Percentiles rank a stretch among this genome's conserved stretches.
phyloP scores from a whole-genome alignment of 2,329 filamentous ascomycete species.

The Aspergillus sp. region DNA sequence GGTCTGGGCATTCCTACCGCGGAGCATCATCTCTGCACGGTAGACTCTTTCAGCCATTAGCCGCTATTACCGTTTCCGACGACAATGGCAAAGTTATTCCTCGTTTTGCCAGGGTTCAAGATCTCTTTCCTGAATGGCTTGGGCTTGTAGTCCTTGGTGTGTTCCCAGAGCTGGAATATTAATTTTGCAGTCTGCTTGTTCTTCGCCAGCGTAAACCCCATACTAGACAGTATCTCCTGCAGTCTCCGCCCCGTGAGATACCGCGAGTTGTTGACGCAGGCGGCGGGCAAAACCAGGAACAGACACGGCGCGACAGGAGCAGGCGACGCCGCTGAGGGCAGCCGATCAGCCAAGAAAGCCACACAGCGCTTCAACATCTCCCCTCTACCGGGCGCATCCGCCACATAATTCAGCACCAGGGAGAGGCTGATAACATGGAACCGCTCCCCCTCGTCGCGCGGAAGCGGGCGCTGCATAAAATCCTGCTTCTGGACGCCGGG shows the following conservation, averaged over 20 bases:
- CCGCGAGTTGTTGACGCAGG: conserved; percentile 81
- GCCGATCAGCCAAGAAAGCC: conserved; percentile 50
- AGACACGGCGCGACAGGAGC: conserved; percentile 43
- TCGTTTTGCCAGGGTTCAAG: conserved; percentile 60
- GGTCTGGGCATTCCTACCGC: conserved; percentile 79
- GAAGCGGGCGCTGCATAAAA: conserved; percentile 81
- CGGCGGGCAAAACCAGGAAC: conserved; percentile 81
- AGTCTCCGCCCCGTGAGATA: conserved; percentile 70
- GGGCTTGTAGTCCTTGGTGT: conserved; percentile 23
- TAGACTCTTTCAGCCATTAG: conserved; percentile 4
- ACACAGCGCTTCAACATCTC: conserved; percentile 75
- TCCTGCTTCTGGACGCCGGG: conserved; percentile 73
- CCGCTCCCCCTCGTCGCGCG: conserved; percentile 46
- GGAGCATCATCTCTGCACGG: conserved; percentile 54
- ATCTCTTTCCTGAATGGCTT: conserved; percentile 60
- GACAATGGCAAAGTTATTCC: conserved; percentile 88
- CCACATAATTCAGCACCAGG: conserved; percentile 88
- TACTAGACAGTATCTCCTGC: conserved; percentile 59
- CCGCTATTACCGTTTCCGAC: conserved; percentile 37
- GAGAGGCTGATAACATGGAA: conserved; percentile 92
- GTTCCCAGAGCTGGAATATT: conserved; percentile 79
- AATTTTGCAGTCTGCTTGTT: conserved; percentile 73
- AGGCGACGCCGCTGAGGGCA: conserved; percentile 10
- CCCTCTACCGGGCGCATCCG: conserved; percentile 63
- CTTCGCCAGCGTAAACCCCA: conserved; percentile 61